Evolutionary conservation across 208 protist genomes (phyloP).

Genomic region (Trypanosoma melophagium): DNA sequence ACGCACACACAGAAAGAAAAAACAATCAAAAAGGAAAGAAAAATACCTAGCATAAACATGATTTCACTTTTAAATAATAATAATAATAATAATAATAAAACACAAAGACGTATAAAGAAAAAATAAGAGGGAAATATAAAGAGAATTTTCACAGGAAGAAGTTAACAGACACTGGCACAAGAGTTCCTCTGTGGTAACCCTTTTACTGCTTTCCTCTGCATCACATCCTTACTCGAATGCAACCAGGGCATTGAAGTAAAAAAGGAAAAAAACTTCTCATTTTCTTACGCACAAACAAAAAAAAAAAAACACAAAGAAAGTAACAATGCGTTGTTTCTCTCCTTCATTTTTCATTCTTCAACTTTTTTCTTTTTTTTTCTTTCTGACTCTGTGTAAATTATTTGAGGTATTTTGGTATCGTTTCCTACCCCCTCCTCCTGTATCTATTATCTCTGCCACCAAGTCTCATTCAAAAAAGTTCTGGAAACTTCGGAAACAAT

Average conservation of each 20-base stretch:
- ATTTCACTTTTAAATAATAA: neutral
- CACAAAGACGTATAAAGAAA: too few species aligned
- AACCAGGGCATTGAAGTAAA: too few species aligned
- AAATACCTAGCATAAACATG: neutral
- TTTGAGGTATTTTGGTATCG: neutral
- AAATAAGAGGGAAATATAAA: too few species aligned
- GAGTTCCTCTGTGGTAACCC: neutral
- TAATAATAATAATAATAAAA: too few species aligned
- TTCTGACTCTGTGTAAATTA: neutral
- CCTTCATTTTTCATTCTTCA: too few species aligned
- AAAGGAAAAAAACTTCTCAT: too few species aligned
- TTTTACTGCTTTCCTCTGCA: neutral
- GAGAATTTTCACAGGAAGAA: too few species aligned
- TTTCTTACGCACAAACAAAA: too few species aligned
- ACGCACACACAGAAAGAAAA: neutral
- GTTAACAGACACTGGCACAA: neutral
- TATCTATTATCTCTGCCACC: slow-evolving; percentile 4
- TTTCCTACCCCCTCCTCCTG: neutral
- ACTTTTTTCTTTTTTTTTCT: neutral
- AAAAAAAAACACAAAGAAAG: too few species aligned
- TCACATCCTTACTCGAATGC: too few species aligned
- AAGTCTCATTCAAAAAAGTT: slow-evolving; percentile 60
- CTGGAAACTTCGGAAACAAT: slow-evolving; percentile 77
- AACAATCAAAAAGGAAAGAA: neutral
- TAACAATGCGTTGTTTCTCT: too few species aligned